Conservation (phyloP, 2,329 filamentous ascomycete genomes). For the Colletotrichum ledebouriae region DNA sequence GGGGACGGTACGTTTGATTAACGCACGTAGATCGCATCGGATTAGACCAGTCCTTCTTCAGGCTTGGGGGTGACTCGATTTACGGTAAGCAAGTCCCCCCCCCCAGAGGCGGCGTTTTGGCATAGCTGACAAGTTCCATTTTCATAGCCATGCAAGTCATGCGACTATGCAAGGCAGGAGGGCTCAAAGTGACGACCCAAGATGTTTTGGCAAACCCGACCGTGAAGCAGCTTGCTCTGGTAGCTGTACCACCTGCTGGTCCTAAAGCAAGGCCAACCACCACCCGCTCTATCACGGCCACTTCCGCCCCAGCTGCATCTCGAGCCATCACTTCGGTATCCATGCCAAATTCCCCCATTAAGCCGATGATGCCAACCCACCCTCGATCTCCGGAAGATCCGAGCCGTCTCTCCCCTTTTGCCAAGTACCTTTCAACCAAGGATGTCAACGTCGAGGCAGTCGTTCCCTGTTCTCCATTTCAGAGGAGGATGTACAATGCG, state of each 20-base stretch:
- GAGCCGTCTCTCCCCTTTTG: neutral
- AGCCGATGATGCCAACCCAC: neutral
- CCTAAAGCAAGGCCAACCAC: neutral
- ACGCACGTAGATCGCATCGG: slow-evolving; percentile 53
- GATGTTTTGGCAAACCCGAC: slow-evolving; percentile 32
- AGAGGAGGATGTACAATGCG: slow-evolving; percentile 66
- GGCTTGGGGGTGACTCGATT: slow-evolving; percentile 65
- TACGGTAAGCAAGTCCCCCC: slow-evolving; percentile 10
- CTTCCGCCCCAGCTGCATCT: neutral
- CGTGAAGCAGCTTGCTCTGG: neutral
- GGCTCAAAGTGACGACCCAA: slow-evolving; percentile 62
- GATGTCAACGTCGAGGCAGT: slow-evolving; percentile 43
- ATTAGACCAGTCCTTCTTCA: slow-evolving; percentile 70
- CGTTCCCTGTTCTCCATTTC: slow-evolving; percentile 64
- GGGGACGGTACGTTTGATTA: neutral
- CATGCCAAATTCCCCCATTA: neutral
- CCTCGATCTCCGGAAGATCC: neutral
- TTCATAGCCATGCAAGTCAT: slow-evolving; percentile 56
- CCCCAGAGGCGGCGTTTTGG: too few relatives aligned
- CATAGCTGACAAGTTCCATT: neutral
- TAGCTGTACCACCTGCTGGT: neutral
- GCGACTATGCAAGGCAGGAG: slow-evolving; percentile 65
- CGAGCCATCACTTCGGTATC: neutral
- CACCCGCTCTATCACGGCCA: neutral
- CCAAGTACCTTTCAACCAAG: neutral